A percentile compares a stretch with the other conserved stretches of the same genome.
These are phyloP conservation scores for Cenococcum geophilum DNA, from an alignment of 495 filamentous ascomycete genomes.

Conservation along the genomic window DNA sequence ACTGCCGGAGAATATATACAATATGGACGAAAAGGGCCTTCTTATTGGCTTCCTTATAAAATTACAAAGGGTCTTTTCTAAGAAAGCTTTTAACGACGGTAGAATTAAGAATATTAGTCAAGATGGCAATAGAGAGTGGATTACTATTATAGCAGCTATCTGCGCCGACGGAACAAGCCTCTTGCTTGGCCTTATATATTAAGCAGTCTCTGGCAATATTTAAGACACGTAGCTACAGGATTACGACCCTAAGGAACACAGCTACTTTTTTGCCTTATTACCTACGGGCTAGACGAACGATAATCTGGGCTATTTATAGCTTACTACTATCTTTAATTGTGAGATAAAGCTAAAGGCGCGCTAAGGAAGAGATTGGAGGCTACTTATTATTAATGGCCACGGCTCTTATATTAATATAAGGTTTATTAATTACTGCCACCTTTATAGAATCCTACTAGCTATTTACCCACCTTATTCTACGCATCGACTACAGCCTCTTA, in stretches of 20 bases:
- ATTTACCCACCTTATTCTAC: too few relatives aligned
- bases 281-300: constrained; percentile 16
- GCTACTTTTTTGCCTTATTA: constrained; percentile 7
- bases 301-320: constrained; percentile 10
- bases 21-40: constrained; percentile 31
- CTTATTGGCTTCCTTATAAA: constrained; percentile 9
- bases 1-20: constrained; percentile 16
- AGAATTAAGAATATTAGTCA: constrained; percentile 5
- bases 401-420: too few relatives aligned
- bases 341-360: constrained; percentile 11
- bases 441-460: too few relatives aligned
- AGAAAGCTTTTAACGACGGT: constrained; percentile 4
- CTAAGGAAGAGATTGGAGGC: too few relatives aligned
- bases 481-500: too few relatives aligned
- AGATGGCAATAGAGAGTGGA: constrained; percentile 16
- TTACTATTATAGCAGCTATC: too few relatives aligned
- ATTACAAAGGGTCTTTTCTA: background rate
- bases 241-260: constrained; percentile 10
- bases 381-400: too few relatives aligned
- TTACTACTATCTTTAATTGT: constrained; percentile 18
- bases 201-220: too few relatives aligned
- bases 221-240: constrained; percentile 18
- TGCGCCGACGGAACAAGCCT: too few relatives aligned
- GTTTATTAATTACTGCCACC: too few relatives aligned
- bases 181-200: too few relatives aligned